A percentile compares a stretch with the other conserved stretches of the same genome.
phyloP scores from a whole-genome alignment of 2,329 filamentous ascomycete species.

The Cryphonectria naterciae region DNA sequence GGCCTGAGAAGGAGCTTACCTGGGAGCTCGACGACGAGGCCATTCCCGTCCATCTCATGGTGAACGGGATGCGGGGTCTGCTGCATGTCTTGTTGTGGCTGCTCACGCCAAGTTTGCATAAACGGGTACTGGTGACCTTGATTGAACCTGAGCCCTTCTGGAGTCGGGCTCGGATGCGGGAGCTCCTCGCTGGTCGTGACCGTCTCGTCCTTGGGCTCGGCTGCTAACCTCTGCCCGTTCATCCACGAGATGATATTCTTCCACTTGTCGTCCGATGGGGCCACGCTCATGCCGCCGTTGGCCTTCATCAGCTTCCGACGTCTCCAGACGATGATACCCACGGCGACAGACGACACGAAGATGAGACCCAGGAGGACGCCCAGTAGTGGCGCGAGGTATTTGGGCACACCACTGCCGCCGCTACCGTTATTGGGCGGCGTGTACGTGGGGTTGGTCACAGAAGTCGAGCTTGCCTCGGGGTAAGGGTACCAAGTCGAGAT shows the following conservation, averaged over 20 bases:
- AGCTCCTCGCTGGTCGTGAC: conserved; percentile 51
- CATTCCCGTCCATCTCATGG: conserved; percentile 47
- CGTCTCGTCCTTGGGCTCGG: conserved; percentile 49
- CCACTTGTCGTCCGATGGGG: conserved; percentile 50
- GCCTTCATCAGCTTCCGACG: conserved; percentile 49
- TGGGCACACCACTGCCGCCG: conserved; percentile 49
- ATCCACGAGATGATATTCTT: conserved; percentile 58
- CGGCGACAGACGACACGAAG: conserved; percentile 54
- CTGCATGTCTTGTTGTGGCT: conserved; percentile 3
- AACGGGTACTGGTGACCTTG: neutral
- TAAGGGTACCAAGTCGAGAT: conserved; percentile 68
- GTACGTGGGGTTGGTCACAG: conserved; percentile 27
- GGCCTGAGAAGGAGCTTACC: conserved; percentile 41
- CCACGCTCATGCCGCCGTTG: conserved; percentile 42
- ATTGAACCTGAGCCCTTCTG: conserved; percentile 1
- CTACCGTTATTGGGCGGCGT: conserved; percentile 23
- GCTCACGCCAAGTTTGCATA: conserved; percentile 37
- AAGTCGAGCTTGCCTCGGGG: conserved; percentile 39
- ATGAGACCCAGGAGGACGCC: conserved; percentile 65
- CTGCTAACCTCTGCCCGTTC: conserved; percentile 43
- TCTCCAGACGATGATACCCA: conserved; percentile 58
- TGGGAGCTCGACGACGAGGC: conserved; percentile 50
- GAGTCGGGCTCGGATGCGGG: conserved; percentile 35
- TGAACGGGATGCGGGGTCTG: conserved; percentile 25
- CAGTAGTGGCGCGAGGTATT: conserved; percentile 64